Conservation (phyloP, 768 basidiomycete species). For the Amanita rubescens region DNA sequence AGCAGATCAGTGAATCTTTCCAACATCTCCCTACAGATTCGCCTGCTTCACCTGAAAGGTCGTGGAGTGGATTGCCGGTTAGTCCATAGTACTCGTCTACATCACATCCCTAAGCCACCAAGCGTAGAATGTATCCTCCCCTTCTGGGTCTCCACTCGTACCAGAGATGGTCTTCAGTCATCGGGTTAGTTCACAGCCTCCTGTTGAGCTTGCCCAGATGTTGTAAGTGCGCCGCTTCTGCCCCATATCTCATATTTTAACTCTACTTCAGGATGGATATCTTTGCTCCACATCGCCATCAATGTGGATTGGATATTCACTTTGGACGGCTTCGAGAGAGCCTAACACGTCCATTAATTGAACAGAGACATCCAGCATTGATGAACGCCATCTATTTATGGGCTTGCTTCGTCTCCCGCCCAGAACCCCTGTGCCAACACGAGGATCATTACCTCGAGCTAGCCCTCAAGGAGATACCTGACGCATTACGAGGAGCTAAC, state of each 20-base stretch:
- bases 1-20: conserved; percentile 13
- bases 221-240: conserved; percentile 37
- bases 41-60: conserved; percentile 41
- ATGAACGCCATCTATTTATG: conserved; percentile 80
- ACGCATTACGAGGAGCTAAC: conserved; percentile 57
- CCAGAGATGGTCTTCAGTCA: conserved; percentile 44
- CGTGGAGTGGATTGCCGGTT: conserved; percentile 23
- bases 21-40: conserved; percentile 24
- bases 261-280: conserved; percentile 56
- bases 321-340: conserved; percentile 60
- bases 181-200: conserved; percentile 39
- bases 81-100: not conserved
- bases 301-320: conserved; percentile 66
- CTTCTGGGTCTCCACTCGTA: conserved; percentile 42
- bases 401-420: conserved; percentile 75
- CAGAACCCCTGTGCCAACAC: conserved; percentile 61
- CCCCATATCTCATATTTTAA: conserved; percentile 4
- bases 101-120: not conserved
- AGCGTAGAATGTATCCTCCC: conserved; percentile 37
- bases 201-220: conserved; percentile 57
- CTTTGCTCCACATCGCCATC: conserved; percentile 67
- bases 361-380: conserved; percentile 69
- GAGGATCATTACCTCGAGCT: conserved; percentile 65
- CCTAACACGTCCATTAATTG: conserved; percentile 40
- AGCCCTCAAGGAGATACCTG: conserved; percentile 32